Evolutionary conservation across 139 green algal genomes (phyloP).

Genomic region (Tetradesmus obliquus): DNA sequence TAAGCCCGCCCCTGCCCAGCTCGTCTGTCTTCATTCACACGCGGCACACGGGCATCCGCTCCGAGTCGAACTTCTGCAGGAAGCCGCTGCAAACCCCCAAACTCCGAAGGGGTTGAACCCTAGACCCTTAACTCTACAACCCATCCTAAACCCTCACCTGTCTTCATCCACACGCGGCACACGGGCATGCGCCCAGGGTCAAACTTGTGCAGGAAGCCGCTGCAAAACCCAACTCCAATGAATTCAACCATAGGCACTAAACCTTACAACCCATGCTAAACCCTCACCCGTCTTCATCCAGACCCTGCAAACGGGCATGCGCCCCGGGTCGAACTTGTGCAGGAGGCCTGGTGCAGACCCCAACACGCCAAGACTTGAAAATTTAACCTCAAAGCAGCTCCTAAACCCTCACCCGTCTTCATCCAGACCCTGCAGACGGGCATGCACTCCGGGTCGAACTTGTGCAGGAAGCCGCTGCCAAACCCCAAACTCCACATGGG

Average conservation of each 20-base stretch:
- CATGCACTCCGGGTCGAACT: conserved; percentile 90
- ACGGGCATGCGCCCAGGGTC: conserved; percentile 89
- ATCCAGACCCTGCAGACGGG: conserved; percentile 78
- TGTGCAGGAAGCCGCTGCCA: no score
- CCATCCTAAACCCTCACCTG: neutral
- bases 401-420: conserved; percentile 3
- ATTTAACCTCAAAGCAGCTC: no score
- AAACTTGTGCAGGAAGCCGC: conserved; percentile 97
- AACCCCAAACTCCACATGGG: no score
- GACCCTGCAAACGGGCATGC: conserved; percentile 89
- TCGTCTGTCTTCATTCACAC: conserved; percentile 40
- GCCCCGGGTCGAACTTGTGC: conserved; percentile 89
- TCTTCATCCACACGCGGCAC: conserved; percentile 67
- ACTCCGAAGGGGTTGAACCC: no score
- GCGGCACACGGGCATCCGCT: conserved; percentile 90
- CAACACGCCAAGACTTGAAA: no score
- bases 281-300: conserved; percentile 29
- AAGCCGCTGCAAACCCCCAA: conserved; percentile 92
- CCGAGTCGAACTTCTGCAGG: conserved; percentile 92
- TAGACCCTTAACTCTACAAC: no score
- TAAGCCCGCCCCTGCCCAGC: no score
- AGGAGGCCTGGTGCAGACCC: no score
- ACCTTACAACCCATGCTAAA: no score
- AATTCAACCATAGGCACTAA: no score
- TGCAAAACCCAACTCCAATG: conserved; percentile 74